Conservation (phyloP, 345 rosid species). For the Physaria fendleri region DNA sequence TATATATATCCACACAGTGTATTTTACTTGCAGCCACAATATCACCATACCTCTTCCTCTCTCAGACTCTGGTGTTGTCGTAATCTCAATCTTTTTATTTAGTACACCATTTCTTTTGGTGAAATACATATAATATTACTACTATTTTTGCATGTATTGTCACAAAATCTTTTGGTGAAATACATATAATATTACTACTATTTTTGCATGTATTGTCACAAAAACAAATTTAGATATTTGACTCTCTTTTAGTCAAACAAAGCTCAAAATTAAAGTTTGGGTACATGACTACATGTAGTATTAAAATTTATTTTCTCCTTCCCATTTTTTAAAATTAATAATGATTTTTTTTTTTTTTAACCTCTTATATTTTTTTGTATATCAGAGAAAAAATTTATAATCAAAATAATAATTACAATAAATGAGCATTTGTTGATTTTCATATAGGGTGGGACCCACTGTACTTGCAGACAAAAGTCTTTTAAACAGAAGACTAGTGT, state of each 20-base stretch:
- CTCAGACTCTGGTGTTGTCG: slow-evolving; percentile 5
- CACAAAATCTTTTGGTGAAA: too few species aligned
- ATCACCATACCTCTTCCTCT: slow-evolving; percentile 23
- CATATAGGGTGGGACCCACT: slow-evolving; percentile 25
- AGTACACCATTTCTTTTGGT: neutral
- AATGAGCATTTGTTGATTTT: slow-evolving; percentile 18
- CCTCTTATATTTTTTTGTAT: too few species aligned
- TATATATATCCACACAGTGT: slow-evolving; percentile 11
- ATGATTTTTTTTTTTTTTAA: too few species aligned
- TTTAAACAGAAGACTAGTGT: slow-evolving; percentile 25
- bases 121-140: neutral
- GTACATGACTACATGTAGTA: too few species aligned
- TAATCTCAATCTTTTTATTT: neutral
- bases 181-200: neutral
- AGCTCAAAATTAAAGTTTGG: neutral
- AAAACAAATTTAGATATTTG: neutral
- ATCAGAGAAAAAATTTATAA: too few species aligned
- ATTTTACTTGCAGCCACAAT: slow-evolving; percentile 27
- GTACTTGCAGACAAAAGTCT: slow-evolving; percentile 30
- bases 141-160: slow-evolving; percentile 9
- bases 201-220: slow-evolving; percentile 5
- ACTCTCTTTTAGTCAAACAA: neutral
- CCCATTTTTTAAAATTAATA: too few species aligned
- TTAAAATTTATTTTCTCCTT: too few species aligned
- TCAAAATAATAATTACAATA: too few species aligned